These are phyloP conservation scores for Withania somnifera DNA, from an alignment of 305 asterid species.

Conservation along the genomic window DNA sequence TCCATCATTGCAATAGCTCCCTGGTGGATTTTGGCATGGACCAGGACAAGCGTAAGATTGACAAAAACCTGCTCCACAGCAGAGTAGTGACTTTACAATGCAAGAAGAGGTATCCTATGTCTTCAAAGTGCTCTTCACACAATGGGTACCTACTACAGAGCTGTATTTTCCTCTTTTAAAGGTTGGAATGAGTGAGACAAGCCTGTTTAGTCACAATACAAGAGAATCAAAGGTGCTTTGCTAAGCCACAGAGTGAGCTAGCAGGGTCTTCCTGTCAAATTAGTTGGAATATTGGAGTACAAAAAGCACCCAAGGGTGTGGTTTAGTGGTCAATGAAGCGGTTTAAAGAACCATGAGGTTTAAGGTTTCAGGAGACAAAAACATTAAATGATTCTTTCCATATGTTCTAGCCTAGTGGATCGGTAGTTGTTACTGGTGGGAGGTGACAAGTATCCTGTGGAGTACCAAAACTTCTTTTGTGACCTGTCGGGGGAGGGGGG, in stretches of 20 bases:
- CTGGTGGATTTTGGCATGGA: too few relatives aligned
- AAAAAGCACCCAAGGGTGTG: too few relatives aligned
- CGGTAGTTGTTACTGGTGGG: too few relatives aligned
- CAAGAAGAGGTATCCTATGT: neutral
- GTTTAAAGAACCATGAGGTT: too few relatives aligned
- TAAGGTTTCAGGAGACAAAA: too few relatives aligned
- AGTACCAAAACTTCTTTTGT: neutral
- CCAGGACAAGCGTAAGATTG: neutral
- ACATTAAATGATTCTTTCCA: too few relatives aligned
- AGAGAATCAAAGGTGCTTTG: neutral
- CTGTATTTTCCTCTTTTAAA: too few relatives aligned
- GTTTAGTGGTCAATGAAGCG: too few relatives aligned
- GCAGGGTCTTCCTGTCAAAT: neutral
- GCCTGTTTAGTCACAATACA: neutral
- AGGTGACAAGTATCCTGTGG: too few relatives aligned
- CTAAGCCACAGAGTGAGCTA: neutral
- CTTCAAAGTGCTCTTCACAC: neutral
- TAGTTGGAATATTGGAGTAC: neutral
- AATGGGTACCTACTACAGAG: neutral
- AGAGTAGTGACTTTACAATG: neutral
- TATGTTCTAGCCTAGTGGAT: too few relatives aligned
- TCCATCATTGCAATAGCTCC: too few relatives aligned
- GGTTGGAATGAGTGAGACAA: neutral
- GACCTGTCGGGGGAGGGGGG: neutral
- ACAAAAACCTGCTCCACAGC: neutral